These are phyloP conservation scores for Phaeosphaeriaceae sp. DNA, from an alignment of 2,329 filamentous ascomycete genomes.

Conservation along the genomic window DNA sequence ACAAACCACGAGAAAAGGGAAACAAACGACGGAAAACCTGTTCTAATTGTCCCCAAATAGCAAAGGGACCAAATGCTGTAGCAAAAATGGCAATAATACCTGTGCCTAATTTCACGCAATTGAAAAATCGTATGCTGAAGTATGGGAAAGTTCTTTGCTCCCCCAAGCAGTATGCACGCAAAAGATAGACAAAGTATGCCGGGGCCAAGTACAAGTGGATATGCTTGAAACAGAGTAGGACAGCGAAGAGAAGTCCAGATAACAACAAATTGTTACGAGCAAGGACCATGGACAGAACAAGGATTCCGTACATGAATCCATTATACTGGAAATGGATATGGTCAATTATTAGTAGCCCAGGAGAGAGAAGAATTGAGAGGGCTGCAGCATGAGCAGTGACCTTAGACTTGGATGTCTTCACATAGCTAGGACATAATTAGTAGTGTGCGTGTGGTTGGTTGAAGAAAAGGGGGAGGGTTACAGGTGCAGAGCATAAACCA, in stretches of 20 bases:
- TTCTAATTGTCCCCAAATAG: slow-evolving; percentile 77
- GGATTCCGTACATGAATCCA: slow-evolving; percentile 89
- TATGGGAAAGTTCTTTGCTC: slow-evolving; percentile 74
- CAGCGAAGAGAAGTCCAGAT: slow-evolving; percentile 84
- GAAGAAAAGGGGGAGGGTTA: slow-evolving; percentile 50
- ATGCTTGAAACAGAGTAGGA: slow-evolving; percentile 91
- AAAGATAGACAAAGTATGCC: slow-evolving; percentile 91
- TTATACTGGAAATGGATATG: slow-evolving; percentile 99
- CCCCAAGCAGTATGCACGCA: slow-evolving; percentile 88
- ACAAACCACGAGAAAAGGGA: slow-evolving; percentile 90
- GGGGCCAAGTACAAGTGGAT: slow-evolving; percentile 97
- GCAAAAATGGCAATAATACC: slow-evolving; percentile 75
- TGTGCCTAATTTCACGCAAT: slow-evolving; percentile 81
- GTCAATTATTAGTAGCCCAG: slow-evolving; percentile 94
- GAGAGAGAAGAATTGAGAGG: slow-evolving; percentile 87
- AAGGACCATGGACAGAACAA: slow-evolving; percentile 84
- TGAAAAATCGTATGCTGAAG: slow-evolving; percentile 71
- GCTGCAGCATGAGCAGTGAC: slow-evolving; percentile 83
- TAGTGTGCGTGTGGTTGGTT: neutral
- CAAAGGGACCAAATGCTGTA: slow-evolving; percentile 89
- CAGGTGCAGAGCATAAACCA: slow-evolving; percentile 82
- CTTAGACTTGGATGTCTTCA: slow-evolving; percentile 76
- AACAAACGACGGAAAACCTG: slow-evolving; percentile 87
- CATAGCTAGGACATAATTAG: slow-evolving; percentile 62
- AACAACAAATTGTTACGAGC: slow-evolving; percentile 77